These are phyloP conservation scores for Kwoniella europaea DNA, from an alignment of 768 basidiomycete genomes.

Conservation along the genomic window DNA sequence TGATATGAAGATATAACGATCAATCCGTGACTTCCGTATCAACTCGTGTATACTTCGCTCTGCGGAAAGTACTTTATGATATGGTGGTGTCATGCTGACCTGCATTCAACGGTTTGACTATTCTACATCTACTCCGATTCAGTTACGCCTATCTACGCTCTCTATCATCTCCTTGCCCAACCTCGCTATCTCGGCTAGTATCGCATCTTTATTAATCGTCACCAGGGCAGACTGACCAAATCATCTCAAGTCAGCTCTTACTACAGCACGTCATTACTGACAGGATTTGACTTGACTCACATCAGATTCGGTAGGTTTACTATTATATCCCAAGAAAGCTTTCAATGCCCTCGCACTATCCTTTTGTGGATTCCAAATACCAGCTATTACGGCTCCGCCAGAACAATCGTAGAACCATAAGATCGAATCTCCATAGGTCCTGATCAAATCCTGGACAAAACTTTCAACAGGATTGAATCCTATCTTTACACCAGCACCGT, in stretches of 20 bases:
- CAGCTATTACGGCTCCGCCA: conserved; percentile 79
- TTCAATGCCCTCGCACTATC: conserved; percentile 71
- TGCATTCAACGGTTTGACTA: background rate
- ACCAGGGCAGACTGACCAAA: conserved; percentile 65
- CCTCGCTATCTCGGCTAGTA: conserved; percentile 77
- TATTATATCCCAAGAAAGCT: conserved; percentile 80
- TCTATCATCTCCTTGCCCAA: conserved; percentile 73
- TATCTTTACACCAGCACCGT: conserved; percentile 59
- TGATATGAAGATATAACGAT: conserved; percentile 7
- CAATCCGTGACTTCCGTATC: background rate
- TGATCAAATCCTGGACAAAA: conserved; percentile 74
- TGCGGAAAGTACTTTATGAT: background rate
- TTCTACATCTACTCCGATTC: background rate
- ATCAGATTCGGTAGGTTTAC: conserved; percentile 61
- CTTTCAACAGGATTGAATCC: conserved; percentile 80
- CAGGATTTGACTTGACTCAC: conserved; percentile 17
- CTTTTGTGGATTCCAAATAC: conserved; percentile 79
- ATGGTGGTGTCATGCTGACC: no score
- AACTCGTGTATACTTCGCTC: background rate
- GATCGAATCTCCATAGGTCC: conserved; percentile 73
- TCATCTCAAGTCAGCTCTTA: conserved; percentile 2
- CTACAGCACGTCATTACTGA: background rate
- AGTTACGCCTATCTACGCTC: conserved; percentile 28
- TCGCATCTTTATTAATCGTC: conserved; percentile 67
- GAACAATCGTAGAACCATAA: conserved; percentile 82